Evolutionary conservation across 106 monocot genomes (phyloP).

Genomic region (Dioscorea dumetorum): DNA sequence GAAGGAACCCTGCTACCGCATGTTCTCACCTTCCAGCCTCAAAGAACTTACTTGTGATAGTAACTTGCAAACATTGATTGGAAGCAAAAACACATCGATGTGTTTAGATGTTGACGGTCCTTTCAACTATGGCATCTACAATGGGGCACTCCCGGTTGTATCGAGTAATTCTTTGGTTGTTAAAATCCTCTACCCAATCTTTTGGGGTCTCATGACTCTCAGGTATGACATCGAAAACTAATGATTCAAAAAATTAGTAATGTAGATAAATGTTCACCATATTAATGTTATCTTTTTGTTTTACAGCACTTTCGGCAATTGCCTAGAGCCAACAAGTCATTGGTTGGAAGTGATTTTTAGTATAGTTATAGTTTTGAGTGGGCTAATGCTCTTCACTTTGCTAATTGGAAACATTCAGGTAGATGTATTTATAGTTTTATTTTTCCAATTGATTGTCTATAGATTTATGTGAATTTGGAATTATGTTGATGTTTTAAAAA

Average conservation of each 20-base stretch:
- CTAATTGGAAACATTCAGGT: slow-evolving; percentile 98
- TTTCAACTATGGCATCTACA: slow-evolving; percentile 73
- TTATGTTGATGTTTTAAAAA: no score
- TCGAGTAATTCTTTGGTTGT: slow-evolving; percentile 71
- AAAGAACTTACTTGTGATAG: no score
- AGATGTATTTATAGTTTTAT: background rate
- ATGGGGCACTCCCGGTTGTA: slow-evolving; percentile 73
- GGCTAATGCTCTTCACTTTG: slow-evolving; percentile 85
- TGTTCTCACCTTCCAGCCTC: no score
- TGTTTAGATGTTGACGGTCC: slow-evolving; percentile 58
- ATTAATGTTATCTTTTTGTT: no score
- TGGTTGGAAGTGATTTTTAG: slow-evolving; percentile 93
- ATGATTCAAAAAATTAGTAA: no score
- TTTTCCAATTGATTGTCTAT: no score
- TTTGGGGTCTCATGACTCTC: slow-evolving; percentile 95
- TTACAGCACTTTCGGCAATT: slow-evolving; percentile 85
- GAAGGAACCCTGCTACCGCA: no score
- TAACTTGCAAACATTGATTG: slow-evolving; percentile 7
- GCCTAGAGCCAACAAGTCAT: slow-evolving; percentile 83
- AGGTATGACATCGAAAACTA: slow-evolving; percentile 31
- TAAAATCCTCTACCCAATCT: slow-evolving; percentile 88
- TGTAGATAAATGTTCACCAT: no score
- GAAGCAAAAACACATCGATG: slow-evolving; percentile 21
- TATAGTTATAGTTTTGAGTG: slow-evolving; percentile 65
- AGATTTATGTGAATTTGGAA: no score